Conservation (phyloP, 352 stramenopile genomes). For the Chrysophaeum taylorii region DNA sequence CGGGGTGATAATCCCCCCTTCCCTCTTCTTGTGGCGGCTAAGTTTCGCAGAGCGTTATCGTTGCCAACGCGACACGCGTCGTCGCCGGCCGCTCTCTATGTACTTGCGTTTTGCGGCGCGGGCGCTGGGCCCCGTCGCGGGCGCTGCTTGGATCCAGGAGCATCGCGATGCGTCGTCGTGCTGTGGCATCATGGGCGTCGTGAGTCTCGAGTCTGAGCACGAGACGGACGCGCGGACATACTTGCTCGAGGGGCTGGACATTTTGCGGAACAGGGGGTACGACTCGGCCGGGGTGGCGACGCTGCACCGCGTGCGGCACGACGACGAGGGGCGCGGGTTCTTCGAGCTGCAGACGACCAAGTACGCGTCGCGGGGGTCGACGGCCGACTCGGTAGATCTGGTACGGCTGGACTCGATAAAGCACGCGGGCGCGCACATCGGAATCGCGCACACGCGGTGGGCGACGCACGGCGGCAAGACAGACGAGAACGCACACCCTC, state of each 20-base stretch:
- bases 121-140: too few relatives aligned
- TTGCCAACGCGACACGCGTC: too few relatives aligned
- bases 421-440: slow-evolving; percentile 50
- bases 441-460: slow-evolving; percentile 98
- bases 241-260: slow-evolving; percentile 60
- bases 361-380: slow-evolving; percentile 64
- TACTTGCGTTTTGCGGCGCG: too few relatives aligned
- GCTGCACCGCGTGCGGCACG: slow-evolving; percentile 44
- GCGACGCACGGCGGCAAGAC: slow-evolving; percentile 95
- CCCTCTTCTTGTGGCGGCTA: too few relatives aligned
- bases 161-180: too few relatives aligned
- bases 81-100: too few relatives aligned
- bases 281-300: slow-evolving; percentile 93
- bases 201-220: too few relatives aligned
- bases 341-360: slow-evolving; percentile 70
- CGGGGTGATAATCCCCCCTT: too few relatives aligned
- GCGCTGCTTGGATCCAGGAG: too few relatives aligned
- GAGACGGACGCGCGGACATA: slow-evolving; percentile 24
- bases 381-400: slow-evolving; percentile 77
- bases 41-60: too few relatives aligned
- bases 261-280: slow-evolving; percentile 87
- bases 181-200: slow-evolving; percentile 22
- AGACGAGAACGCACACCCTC: slow-evolving; percentile 94
- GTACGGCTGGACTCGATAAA: slow-evolving; percentile 58
- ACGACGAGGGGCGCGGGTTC: background rate